Evolutionary conservation across 129 eudicot species (phyloP).

Genomic region (Calendula officinalis): DNA sequence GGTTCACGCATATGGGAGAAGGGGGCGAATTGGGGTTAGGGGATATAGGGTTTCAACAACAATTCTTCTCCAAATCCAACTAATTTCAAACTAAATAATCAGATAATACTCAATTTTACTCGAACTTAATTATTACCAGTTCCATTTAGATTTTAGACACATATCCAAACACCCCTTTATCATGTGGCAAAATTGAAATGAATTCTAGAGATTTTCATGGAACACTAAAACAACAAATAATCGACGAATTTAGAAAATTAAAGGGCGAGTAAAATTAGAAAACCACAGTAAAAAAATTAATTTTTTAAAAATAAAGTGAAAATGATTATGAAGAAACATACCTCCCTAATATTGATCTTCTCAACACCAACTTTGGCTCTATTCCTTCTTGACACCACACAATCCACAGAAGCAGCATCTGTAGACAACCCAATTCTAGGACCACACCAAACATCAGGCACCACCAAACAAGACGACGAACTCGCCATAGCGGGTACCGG

Average conservation of each 20-base stretch:
- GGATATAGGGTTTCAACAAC: no score
- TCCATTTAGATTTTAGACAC: not conserved
- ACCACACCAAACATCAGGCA: constrained; percentile 95
- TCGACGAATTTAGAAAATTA: not conserved
- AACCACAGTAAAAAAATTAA: not conserved
- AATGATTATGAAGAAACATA: constrained; percentile 10
- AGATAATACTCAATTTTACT: not conserved
- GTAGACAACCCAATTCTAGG: constrained; percentile 65
- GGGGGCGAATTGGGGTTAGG: no score
- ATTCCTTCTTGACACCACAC: constrained; percentile 61
- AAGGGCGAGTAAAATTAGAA: not conserved
- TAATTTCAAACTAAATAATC: not conserved
- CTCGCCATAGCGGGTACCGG: constrained; percentile 22
- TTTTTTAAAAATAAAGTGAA: not conserved
- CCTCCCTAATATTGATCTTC: constrained; percentile 55
- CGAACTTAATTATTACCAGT: not conserved
- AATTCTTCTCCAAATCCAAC: constrained; percentile 13
- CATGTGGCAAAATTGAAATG: not conserved
- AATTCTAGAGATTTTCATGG: not conserved
- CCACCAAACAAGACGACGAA: constrained; percentile 50
- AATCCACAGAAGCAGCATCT: constrained; percentile 73
- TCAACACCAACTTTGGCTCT: constrained; percentile 64
- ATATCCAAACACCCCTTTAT: constrained; percentile 10
- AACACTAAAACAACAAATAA: not conserved
- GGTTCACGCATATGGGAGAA: no score